A percentile compares a stretch with the other conserved stretches of the same genome.
phyloP scores from a whole-genome alignment of 2,329 filamentous ascomycete species.

The Massarina eburnea region DNA sequence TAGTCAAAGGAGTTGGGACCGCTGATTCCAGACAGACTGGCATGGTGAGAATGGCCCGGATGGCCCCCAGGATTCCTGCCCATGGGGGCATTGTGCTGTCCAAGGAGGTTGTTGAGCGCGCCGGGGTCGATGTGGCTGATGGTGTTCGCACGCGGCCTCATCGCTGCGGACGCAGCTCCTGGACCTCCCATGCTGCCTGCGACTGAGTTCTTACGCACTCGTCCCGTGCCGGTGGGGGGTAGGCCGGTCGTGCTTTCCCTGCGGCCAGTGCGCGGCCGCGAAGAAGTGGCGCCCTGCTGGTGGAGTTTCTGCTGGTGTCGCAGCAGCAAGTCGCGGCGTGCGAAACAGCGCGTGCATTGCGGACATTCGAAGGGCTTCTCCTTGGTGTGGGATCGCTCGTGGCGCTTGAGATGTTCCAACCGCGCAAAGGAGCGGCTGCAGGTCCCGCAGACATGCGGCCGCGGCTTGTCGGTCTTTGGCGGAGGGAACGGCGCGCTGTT shows the following conservation, averaged over 20 bases:
- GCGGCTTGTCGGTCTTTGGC: constrained; percentile 95
- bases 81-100: constrained; percentile 56
- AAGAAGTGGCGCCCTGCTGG: constrained; percentile 84
- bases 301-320: constrained; percentile 98
- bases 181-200: constrained; percentile 59
- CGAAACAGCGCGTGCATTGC: constrained; percentile 92
- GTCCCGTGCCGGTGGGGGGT: constrained; percentile 66
- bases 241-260: constrained; percentile 83
- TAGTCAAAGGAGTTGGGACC: constrained; percentile 62
- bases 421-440: constrained; percentile 92
- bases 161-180: constrained; percentile 57
- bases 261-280: constrained; percentile 77
- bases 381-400: constrained; percentile 97
- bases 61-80: constrained; percentile 54
- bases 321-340: constrained; percentile 84
- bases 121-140: constrained; percentile 88
- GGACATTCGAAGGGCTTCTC: constrained; percentile 98
- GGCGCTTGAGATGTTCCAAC: constrained; percentile 93
- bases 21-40: constrained; percentile 69
- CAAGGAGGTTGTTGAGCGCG: constrained; percentile 69
- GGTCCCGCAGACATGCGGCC: constrained; percentile 89
- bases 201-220: constrained; percentile 91
- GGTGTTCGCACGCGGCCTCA: constrained; percentile 91
- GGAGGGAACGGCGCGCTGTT: constrained; percentile 62
- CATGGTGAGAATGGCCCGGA: constrained; percentile 66